Conservation (phyloP, 768 basidiomycete species). For the Boletus rubescentipes region DNA sequence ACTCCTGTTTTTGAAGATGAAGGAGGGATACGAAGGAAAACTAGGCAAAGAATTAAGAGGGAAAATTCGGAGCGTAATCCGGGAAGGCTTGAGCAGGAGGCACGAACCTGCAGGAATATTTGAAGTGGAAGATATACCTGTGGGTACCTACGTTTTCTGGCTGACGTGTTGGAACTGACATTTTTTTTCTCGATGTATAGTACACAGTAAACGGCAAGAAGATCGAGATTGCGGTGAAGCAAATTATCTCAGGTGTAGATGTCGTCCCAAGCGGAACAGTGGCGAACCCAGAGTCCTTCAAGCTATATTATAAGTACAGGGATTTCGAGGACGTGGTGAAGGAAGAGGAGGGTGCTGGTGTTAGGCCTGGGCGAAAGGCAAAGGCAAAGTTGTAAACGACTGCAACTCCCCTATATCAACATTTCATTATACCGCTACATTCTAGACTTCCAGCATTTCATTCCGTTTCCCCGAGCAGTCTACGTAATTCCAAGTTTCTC, state of each 20-base stretch:
- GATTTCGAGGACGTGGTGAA: constrained; percentile 41
- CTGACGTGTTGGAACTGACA: background rate
- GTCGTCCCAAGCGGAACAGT: constrained; percentile 72
- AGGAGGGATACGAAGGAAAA: constrained; percentile 43
- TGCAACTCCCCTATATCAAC: background rate
- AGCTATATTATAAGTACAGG: constrained; percentile 62
- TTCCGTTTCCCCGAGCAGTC: constrained; percentile 8
- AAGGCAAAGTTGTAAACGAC: constrained; percentile 15
- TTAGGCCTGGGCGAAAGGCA: background rate
- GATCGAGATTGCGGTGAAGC: constrained; percentile 77
- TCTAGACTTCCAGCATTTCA: background rate
- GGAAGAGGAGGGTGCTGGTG: constrained; percentile 16
- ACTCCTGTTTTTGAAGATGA: constrained; percentile 72
- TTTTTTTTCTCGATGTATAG: constrained; percentile 36
- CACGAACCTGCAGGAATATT: constrained; percentile 76
- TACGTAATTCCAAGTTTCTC: constrained; percentile 11
- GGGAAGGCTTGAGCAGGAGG: constrained; percentile 59
- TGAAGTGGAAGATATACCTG: constrained; percentile 65
- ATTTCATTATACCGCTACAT: background rate
- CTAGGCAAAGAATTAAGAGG: constrained; percentile 58
- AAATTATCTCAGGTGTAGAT: constrained; percentile 67
- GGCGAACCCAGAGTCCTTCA: constrained; percentile 65
- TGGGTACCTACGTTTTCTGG: constrained; percentile 34
- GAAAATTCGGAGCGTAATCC: constrained; percentile 56
- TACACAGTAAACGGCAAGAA: constrained; percentile 79